Evolutionary conservation across 441 rosid genomes (phyloP).

Genomic region (Omphalea diandra): DNA sequence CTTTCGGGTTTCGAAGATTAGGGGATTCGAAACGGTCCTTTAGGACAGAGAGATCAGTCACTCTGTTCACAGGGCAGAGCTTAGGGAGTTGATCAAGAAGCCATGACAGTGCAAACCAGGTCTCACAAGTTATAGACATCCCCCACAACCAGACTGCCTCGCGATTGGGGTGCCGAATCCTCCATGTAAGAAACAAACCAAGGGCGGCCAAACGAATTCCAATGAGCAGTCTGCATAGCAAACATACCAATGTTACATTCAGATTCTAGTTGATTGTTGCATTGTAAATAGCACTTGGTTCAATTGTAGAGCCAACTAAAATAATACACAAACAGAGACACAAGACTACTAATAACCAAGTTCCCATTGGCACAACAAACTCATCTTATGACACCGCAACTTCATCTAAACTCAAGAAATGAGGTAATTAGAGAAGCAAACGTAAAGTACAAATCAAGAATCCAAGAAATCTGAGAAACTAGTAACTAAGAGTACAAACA

Average conservation of each 20-base stretch:
- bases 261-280: slow-evolving; percentile 8
- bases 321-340: neutral
- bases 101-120: slow-evolving; percentile 93
- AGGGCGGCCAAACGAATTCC: slow-evolving; percentile 57
- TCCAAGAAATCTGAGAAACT: neutral
- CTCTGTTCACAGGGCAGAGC: slow-evolving; percentile 70
- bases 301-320: neutral
- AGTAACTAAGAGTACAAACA: neutral
- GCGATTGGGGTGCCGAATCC: slow-evolving; percentile 46
- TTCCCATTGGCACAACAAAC: neutral
- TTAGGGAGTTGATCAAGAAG: slow-evolving; percentile 89
- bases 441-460: neutral
- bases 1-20: slow-evolving; percentile 54
- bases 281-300: neutral
- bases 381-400: neutral
- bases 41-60: slow-evolving; percentile 72
- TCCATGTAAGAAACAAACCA: slow-evolving; percentile 67
- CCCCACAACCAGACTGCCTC: slow-evolving; percentile 90
- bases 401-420: neutral
- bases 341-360: too few species aligned
- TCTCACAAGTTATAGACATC: slow-evolving; percentile 82
- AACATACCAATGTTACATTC: neutral
- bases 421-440: too few species aligned
- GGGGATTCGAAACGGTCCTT: slow-evolving; percentile 78
- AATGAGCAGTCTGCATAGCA: slow-evolving; percentile 59